Conservation (phyloP, 805 yeast genomes). For the Saccharomycopsis lassenensis region DNA sequence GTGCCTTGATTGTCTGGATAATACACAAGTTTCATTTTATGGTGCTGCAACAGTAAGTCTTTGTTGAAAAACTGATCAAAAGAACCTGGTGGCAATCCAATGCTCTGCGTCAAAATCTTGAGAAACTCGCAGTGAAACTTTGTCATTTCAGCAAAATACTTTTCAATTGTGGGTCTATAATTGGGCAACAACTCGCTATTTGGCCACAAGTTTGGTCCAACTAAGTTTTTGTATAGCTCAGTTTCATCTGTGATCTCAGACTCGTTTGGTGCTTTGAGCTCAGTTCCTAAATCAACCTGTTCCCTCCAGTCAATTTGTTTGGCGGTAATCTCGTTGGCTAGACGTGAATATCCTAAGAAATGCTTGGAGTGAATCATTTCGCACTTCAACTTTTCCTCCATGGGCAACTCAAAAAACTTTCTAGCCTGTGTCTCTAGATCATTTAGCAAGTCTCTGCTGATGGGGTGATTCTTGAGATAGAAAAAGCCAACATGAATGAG, state of each 20-base stretch:
- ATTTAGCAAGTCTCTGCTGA: background rate
- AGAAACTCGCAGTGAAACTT: conserved; percentile 32
- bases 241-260: conserved; percentile 19
- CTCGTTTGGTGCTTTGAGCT: conserved; percentile 31
- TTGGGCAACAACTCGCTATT: conserved; percentile 31
- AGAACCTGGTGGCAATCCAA: conserved; percentile 35
- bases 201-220: conserved; percentile 51
- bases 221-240: conserved; percentile 36
- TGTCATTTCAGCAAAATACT: conserved; percentile 37
- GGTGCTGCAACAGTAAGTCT: conserved; percentile 33
- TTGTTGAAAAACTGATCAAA: conserved; percentile 40
- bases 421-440: conserved; percentile 3
- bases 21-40: conserved; percentile 43
- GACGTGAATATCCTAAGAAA: conserved; percentile 44
- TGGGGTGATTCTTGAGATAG: conserved; percentile 8
- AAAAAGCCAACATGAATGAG: conserved; percentile 12
- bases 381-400: conserved; percentile 22
- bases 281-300: conserved; percentile 51
- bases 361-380: conserved; percentile 49
- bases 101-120: conserved; percentile 41
- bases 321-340: conserved; percentile 51
- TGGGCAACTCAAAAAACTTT: conserved; percentile 6
- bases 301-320: conserved; percentile 46
- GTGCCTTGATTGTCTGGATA: conserved; percentile 36
- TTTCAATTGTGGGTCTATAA: conserved; percentile 31